Evolutionary conservation across 1,284 basidiomycete genomes (phyloP).

Genomic region (Malassezia restricta): DNA sequence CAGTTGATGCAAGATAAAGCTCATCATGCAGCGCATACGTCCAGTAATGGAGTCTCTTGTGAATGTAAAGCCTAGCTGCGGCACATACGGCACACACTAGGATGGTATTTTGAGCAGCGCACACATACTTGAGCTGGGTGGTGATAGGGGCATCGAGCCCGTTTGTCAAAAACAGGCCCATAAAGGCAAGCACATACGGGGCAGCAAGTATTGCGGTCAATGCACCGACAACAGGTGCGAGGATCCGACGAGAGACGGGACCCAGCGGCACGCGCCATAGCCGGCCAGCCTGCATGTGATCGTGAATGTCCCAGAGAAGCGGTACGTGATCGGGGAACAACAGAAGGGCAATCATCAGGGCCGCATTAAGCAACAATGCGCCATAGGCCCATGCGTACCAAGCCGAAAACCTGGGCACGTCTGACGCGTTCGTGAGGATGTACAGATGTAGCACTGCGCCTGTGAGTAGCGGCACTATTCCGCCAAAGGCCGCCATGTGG

Average conservation of each 20-base stretch:
- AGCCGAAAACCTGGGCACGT: slow-evolving; percentile 1
- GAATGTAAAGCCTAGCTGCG: not conserved
- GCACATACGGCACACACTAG: not conserved
- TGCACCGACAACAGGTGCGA: not conserved
- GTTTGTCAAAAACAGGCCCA: not conserved
- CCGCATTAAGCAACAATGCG: slow-evolving; percentile 16
- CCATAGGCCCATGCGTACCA: slow-evolving; percentile 26
- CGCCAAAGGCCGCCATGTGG: slow-evolving; percentile 14
- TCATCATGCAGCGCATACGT: slow-evolving; percentile 37
- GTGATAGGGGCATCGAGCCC: not conserved
- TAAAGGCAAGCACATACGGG: not conserved
- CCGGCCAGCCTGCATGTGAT: slow-evolving; percentile 6
- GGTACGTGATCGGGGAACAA: slow-evolving; percentile 3
- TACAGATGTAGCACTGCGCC: slow-evolving; percentile 24
- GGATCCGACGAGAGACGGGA: not conserved
- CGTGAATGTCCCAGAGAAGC: slow-evolving; percentile 5
- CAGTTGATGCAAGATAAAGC: slow-evolving; percentile 36
- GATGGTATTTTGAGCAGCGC: not conserved
- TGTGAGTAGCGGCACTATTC: slow-evolving; percentile 16
- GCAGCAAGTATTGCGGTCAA: not conserved
- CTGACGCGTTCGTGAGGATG: slow-evolving; percentile 10
- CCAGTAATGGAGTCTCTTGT: slow-evolving; percentile 23
- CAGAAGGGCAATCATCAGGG: slow-evolving; percentile 6
- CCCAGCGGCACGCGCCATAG: slow-evolving; percentile 3
- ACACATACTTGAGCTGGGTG: not conserved